Conservation (phyloP, 2,329 filamentous ascomycete genomes). For the Monilinia laxa region DNA sequence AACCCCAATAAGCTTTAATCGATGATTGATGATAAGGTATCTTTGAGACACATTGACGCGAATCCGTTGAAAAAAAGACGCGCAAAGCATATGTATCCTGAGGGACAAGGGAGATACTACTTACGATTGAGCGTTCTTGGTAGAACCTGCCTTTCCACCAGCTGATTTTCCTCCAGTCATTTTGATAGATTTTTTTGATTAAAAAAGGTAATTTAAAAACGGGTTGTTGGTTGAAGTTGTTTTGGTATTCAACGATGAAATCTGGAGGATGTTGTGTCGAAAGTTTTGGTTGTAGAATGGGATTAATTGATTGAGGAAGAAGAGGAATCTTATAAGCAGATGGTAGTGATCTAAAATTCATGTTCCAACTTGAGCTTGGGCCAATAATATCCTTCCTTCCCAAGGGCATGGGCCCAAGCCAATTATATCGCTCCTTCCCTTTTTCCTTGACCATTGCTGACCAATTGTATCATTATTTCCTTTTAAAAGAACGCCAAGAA, state of each 20-base stretch:
- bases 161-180: constrained; percentile 99
- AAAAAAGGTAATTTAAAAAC: background rate
- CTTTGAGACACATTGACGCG: constrained; percentile 34
- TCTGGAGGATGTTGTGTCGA: constrained; percentile 2
- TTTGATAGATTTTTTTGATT: constrained; percentile 58
- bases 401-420: too few species aligned
- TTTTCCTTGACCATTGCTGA: too few species aligned
- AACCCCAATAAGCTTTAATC: constrained; percentile 43
- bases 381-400: too few species aligned
- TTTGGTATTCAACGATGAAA: background rate
- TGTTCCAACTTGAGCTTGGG: too few species aligned
- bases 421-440: too few species aligned
- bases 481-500: too few species aligned
- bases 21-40: background rate
- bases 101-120: constrained; percentile 44
- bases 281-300: constrained; percentile 3
- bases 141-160: constrained; percentile 98
- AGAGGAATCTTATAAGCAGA: background rate
- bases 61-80: background rate
- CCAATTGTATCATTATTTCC: too few species aligned
- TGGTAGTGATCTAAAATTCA: background rate
- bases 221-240: background rate
- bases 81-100: too few species aligned
- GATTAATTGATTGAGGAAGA: background rate
- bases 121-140: constrained; percentile 99